Conservation (phyloP, 2,329 filamentous ascomycete species). For the Neodidymelliopsis sp. region DNA sequence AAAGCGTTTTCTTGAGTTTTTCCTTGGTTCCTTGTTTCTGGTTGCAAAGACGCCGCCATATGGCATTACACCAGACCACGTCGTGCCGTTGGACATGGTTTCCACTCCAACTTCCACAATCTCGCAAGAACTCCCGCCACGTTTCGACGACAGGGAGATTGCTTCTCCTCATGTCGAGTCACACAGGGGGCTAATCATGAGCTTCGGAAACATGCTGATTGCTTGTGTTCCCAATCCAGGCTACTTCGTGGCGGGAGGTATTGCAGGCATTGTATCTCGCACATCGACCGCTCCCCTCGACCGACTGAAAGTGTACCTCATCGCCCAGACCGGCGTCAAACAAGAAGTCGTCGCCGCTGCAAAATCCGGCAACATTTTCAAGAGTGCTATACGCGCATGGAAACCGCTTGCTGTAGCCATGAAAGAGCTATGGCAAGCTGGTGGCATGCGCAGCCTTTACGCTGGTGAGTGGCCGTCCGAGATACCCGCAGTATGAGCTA, state of each 20-base stretch:
- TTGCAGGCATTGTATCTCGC: constrained; percentile 92
- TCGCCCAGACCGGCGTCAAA: constrained; percentile 79
- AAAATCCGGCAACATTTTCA: constrained; percentile 72
- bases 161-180: constrained; percentile 36
- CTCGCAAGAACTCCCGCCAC: constrained; percentile 48
- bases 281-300: constrained; percentile 96
- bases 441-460: constrained; percentile 88
- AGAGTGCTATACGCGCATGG: constrained; percentile 70
- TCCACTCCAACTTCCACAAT: constrained; percentile 29
- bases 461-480: constrained; percentile 69
- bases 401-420: constrained; percentile 76
- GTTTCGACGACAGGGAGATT: constrained; percentile 37
- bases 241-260: constrained; percentile 95
- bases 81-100: constrained; percentile 38
- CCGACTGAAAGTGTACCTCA: constrained; percentile 95
- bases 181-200: constrained; percentile 39
- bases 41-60: constrained; percentile 63
- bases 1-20: constrained; percentile 70
- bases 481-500: background rate
- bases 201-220: constrained; percentile 61
- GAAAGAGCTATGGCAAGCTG: constrained; percentile 81
- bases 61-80: constrained; percentile 34
- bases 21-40: constrained; percentile 79
- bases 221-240: constrained; percentile 80
- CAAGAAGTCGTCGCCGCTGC: constrained; percentile 69